Base-by-base conservation (phyloP, 257 asterid genomes). In the Plantago ovata region DNA sequence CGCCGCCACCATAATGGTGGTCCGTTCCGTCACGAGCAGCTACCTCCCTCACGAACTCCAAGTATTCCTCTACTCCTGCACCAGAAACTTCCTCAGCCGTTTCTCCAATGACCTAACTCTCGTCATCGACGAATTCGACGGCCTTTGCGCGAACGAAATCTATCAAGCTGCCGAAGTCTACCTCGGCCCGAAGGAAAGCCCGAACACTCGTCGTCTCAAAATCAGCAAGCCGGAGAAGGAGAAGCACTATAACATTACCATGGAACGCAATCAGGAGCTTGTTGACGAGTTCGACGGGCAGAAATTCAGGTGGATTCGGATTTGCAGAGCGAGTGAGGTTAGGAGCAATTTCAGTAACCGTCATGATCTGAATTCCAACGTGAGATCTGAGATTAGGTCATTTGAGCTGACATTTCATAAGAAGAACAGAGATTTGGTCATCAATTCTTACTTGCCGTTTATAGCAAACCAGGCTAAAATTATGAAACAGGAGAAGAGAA, bases 381-480 rank as follows among this genome's bases (percentile, higher is more conserved):
- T 63, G 1, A 68, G 55, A 66, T 67, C 80, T 1, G 92, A n/a
- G n/a, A n/a, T n/a, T n/a, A n/a, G n/a, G n/a, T n/a, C n/a, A n/a
- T n/a, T n/a, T n/a, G n/a, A n/a, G 68, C 91, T 85, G 61, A 81
- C 79, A 3, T 86, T 83, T 75, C 80, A 83, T 55, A 60, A 56
- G 56, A 77, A 61, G 32, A 61, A 81, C 75, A 72, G 63, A 51
- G 81, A 62, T 6, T 4, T 80, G 20, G 83, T 51, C 38, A 59
- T 82, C 47, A 36, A 69, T 16, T 56, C 71, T 0, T 85, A 82
- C 69, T 62, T 85, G 19, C 86, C 86, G 1, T 50, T 53, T 58
- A 24, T 85, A 9, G 19, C 73, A 0, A 48, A 53, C 13, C 76
- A 74, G 54, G 79, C 81, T 2, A 39, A 48, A 9, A 11, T 24